Conservation (phyloP, 73 alveolate genomes). For the Paramecium bursaria region DNA sequence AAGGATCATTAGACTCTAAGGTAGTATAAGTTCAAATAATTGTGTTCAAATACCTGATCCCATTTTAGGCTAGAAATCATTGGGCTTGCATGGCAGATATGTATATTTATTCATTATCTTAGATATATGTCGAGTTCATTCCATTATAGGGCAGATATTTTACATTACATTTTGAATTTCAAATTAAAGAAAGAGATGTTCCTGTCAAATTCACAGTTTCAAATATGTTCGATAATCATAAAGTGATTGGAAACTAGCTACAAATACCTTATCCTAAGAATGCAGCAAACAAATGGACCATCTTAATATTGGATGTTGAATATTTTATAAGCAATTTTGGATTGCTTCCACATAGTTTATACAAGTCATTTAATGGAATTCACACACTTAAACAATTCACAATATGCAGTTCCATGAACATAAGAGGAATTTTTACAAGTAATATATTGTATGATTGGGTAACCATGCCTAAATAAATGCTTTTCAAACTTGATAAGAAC, state of each 20-base stretch:
- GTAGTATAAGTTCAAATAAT: slow-evolving; percentile 64
- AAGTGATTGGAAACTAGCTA: slow-evolving; percentile 42
- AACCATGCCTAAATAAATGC: slow-evolving; percentile 56
- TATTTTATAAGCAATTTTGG: slow-evolving; percentile 66
- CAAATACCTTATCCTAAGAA: slow-evolving; percentile 64
- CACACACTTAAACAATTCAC: slow-evolving; percentile 55
- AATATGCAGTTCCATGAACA: slow-evolving; percentile 60
- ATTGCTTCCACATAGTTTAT: slow-evolving; percentile 53
- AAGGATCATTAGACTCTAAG: slow-evolving; percentile 62
- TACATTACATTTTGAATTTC: slow-evolving; percentile 62
- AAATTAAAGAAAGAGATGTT: slow-evolving; percentile 67
- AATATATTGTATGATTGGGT: slow-evolving; percentile 67
- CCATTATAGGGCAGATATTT: slow-evolving; percentile 65
- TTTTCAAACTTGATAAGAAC: slow-evolving; percentile 13
- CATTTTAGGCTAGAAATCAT: slow-evolving; percentile 59
- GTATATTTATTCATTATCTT: background rate
- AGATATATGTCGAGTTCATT: slow-evolving; percentile 56
- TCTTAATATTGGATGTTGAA: slow-evolving; percentile 59
- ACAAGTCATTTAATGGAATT: slow-evolving; percentile 48
- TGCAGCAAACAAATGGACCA: slow-evolving; percentile 72
- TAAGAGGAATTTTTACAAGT: slow-evolving; percentile 65
- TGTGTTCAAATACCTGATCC: slow-evolving; percentile 64
- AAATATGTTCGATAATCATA: slow-evolving; percentile 67
- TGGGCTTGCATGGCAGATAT: slow-evolving; percentile 62
- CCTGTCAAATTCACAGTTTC: slow-evolving; percentile 61